A percentile compares a stretch with the other conserved stretches of the same genome.
These are phyloP conservation scores for Corylus heterophylla DNA, from an alignment of 306 rosid genomes.

Conservation along the genomic window DNA sequence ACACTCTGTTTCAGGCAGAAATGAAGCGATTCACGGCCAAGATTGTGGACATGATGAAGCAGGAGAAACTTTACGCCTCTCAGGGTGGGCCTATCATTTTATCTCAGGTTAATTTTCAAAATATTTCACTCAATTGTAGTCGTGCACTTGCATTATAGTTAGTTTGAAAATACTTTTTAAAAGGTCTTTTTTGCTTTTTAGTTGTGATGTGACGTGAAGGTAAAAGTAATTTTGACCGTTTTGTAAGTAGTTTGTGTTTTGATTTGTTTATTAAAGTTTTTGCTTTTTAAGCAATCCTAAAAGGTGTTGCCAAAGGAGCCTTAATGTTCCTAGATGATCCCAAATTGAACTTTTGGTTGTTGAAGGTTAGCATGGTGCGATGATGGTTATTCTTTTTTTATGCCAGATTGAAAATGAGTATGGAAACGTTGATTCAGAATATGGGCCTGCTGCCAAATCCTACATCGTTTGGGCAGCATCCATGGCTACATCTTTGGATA, in stretches of 20 bases:
- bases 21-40: slow-evolving; percentile 83
- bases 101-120: slow-evolving; percentile 67
- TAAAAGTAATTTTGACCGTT: no score
- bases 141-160: background rate
- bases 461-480: slow-evolving; percentile 86
- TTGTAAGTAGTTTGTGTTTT: no score
- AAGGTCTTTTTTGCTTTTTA: no score
- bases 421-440: slow-evolving; percentile 50
- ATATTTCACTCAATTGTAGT: slow-evolving; percentile 4
- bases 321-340: background rate
- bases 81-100: slow-evolving; percentile 96
- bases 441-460: slow-evolving; percentile 70
- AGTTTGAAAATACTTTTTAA: no score
- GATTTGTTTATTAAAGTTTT: no score
- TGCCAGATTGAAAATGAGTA: slow-evolving; percentile 88
- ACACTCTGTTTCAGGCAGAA: slow-evolving; percentile 64
- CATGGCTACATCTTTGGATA: slow-evolving; percentile 83
- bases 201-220: no score
- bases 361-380: background rate
- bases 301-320: no score
- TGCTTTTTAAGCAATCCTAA: no score
- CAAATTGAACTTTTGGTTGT: background rate
- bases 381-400: slow-evolving; percentile 1
- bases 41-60: slow-evolving; percentile 81
- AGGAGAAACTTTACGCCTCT: slow-evolving; percentile 79